These are phyloP conservation scores for Talaromyces verruculosus DNA, from an alignment of 2,329 filamentous ascomycete genomes.

Conservation along the genomic window DNA sequence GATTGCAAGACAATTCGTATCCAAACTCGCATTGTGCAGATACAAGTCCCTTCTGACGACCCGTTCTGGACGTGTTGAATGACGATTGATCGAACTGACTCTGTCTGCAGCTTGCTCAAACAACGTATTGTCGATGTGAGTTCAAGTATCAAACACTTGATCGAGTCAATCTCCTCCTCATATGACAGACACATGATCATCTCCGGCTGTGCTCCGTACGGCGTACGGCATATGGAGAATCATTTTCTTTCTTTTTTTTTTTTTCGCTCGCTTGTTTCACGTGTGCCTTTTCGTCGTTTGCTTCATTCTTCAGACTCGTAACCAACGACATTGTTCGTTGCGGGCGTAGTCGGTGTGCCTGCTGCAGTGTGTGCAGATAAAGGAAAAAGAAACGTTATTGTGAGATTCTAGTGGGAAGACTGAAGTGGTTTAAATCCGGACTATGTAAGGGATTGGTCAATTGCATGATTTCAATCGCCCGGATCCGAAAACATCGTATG, in stretches of 20 bases:
- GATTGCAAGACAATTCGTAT: not conserved
- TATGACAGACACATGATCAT: slow-evolving; percentile 11
- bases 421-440: not conserved
- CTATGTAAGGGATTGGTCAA: not conserved
- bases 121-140: not conserved
- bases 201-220: not conserved
- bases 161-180: not conserved
- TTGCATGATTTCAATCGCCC: not conserved
- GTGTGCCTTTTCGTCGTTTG: not conserved
- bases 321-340: not conserved
- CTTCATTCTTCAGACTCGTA: slow-evolving; percentile 3
- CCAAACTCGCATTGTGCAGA: not conserved
- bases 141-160: not conserved
- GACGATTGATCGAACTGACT: not conserved
- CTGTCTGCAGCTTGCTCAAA: not conserved
- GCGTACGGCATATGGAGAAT: not conserved
- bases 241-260: not conserved
- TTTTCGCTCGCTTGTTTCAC: not conserved
- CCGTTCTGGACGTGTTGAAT: not conserved
- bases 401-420: not conserved
- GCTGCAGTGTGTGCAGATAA: not conserved
- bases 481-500: not conserved
- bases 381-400: not conserved
- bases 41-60: not conserved
- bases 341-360: slow-evolving; percentile 6